These are phyloP conservation scores for Echium plantagineum DNA, from an alignment of 257 asterid genomes.

Conservation along the genomic window DNA sequence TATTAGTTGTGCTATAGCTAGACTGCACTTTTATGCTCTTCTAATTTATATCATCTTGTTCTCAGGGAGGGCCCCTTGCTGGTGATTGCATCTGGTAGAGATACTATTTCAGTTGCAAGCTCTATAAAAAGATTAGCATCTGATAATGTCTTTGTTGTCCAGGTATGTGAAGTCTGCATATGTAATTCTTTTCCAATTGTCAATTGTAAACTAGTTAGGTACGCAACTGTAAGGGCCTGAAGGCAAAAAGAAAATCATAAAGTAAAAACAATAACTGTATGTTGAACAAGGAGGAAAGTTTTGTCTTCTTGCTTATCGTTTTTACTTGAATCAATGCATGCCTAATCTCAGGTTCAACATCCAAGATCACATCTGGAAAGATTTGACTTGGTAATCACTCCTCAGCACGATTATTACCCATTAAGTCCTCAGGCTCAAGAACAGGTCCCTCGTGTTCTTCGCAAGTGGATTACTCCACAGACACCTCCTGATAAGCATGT, in stretches of 20 bases:
- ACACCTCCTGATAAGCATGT: conserved; percentile 70
- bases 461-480: conserved; percentile 80
- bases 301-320: background rate
- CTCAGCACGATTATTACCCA: conserved; percentile 83
- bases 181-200: conserved; percentile 4
- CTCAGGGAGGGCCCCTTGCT: conserved; percentile 95
- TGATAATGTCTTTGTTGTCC: conserved; percentile 83
- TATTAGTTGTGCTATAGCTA: background rate
- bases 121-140: conserved; percentile 85
- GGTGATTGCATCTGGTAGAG: conserved; percentile 98
- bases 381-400: conserved; percentile 89
- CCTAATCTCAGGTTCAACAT: conserved; percentile 79
- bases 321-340: too few relatives aligned
- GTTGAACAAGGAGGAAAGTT: background rate
- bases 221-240: background rate
- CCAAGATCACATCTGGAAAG: conserved; percentile 85
- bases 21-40: background rate
- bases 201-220: background rate
- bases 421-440: conserved; percentile 64
- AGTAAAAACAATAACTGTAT: background rate
- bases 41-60: background rate
- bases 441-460: conserved; percentile 77
- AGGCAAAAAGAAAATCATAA: background rate
- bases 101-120: conserved; percentile 85
- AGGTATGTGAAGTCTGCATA: conserved; percentile 40